A percentile compares a stretch with the other conserved stretches of the same genome.
Evolutionary conservation across 805 yeast genomes (phyloP).

Genomic region (Yamadazyma paraphyllophila): DNA sequence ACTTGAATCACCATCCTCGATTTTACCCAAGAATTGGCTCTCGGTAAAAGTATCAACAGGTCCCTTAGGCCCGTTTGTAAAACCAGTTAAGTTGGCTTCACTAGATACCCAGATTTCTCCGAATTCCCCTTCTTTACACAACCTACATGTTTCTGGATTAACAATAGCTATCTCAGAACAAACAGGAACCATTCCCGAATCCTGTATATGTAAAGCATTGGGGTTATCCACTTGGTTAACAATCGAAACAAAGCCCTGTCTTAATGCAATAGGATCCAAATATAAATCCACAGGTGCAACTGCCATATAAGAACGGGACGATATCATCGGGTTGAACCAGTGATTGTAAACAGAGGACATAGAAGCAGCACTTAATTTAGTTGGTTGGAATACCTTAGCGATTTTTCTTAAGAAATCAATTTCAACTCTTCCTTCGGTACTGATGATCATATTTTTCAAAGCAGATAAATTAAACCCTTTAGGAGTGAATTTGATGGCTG

Average conservation of each 20-base stretch:
- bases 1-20: slow-evolving; percentile 58
- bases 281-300: slow-evolving; percentile 85
- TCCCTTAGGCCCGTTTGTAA: slow-evolving; percentile 53
- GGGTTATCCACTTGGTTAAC: slow-evolving; percentile 73
- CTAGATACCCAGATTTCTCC: slow-evolving; percentile 98
- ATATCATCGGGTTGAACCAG: slow-evolving; percentile 74
- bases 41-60: slow-evolving; percentile 50
- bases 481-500: slow-evolving; percentile 58
- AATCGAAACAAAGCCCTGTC: slow-evolving; percentile 83
- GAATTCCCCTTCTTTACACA: slow-evolving; percentile 85
- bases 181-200: slow-evolving; percentile 94
- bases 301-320: slow-evolving; percentile 83
- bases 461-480: slow-evolving; percentile 59
- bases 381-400: slow-evolving; percentile 58
- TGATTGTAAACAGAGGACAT: slow-evolving; percentile 78
- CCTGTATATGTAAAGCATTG: slow-evolving; percentile 76
- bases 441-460: slow-evolving; percentile 79
- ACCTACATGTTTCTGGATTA: slow-evolving; percentile 80
- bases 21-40: slow-evolving; percentile 58
- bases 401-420: slow-evolving; percentile 55
- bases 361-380: slow-evolving; percentile 65
- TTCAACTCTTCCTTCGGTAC: slow-evolving; percentile 74
- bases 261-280: slow-evolving; percentile 80
- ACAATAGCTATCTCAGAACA: slow-evolving; percentile 93
- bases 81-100: slow-evolving; percentile 71